Base-by-base conservation (phyloP, 306 rosid genomes). In the Erythrophleum fordii region DNA sequence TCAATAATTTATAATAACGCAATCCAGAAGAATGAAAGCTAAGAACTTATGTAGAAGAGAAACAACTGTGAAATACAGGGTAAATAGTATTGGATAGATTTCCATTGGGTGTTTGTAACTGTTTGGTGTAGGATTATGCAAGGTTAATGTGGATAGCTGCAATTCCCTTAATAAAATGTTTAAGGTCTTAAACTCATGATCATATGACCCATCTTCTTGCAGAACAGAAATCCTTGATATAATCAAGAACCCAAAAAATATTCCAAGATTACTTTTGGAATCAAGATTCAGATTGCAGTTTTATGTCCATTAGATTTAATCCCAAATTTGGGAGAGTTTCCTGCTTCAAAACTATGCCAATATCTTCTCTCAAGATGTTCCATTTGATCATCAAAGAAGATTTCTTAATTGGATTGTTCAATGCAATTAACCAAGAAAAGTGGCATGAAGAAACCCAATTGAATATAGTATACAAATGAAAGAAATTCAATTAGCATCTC, bases 401-500 rank as follows among this genome's bases (percentile, higher is more conserved):
- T 56, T 58, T 20, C 29, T 55, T 2, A 28, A 18, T 16, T 25
- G 39, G 60, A 29, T 20, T n/a, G 23, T 22, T n/a, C 62, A 62
- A 12, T 20, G 0, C 31, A 29, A 39, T 9, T 25, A 2, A 28
- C 1, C 29, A 34, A 31, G 45, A 35, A 39, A 42, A 59, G 9
- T 5, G 14, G 28, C 1, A 5, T 6, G 44, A 17, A 35, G 72
- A 61, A 12, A 73, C 26, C 2, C 71, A 35, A n/a, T n/a, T n/a
- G n/a, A n/a, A n/a, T n/a, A n/a, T n/a, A n/a, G n/a, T 56, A 56
- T 22, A 56, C 34, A 82, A 8, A 59, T 34, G n/a, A 70, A 52
- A 62, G 60, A 55, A 76, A 62, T 70, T 80, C 6, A 16, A 76
- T 53, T 31, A 84, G 55, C 61, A 51, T 74, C 71, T 22, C 69